phyloP scores from a whole-genome alignment of 768 basidiomycete species.

The Suillus variegatus region DNA sequence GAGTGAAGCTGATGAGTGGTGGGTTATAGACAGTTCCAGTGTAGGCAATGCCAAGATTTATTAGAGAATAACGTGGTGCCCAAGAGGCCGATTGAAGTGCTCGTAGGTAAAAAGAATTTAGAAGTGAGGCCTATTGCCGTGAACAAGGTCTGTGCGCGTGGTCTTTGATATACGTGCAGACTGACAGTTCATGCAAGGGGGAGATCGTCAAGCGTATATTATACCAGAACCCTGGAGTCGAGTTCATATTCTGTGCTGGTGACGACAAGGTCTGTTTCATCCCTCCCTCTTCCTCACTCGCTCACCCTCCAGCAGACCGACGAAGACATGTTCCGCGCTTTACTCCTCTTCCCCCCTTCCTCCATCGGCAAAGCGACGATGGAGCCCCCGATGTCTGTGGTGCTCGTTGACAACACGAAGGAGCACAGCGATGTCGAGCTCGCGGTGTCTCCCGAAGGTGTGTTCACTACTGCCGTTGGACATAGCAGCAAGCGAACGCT shows the following conservation, averaged over 20 bases:
- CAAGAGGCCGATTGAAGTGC: slow-evolving; percentile 94
- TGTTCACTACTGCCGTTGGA: slow-evolving; percentile 95
- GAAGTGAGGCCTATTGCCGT: slow-evolving; percentile 95
- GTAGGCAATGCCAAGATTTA: slow-evolving; percentile 94
- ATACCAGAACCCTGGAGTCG: slow-evolving; percentile 90
- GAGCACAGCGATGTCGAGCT: slow-evolving; percentile 52
- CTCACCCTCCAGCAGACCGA: slow-evolving; percentile 61
- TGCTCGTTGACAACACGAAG: slow-evolving; percentile 29
- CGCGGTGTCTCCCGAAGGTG: slow-evolving; percentile 60
- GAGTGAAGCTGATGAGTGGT: slow-evolving; percentile 9
- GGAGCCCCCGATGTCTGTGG: slow-evolving; percentile 57
- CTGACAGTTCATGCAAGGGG: slow-evolving; percentile 45
- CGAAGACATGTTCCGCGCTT: slow-evolving; percentile 98
- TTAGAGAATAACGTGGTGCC: slow-evolving; percentile 93
- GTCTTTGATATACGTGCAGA: not conserved
- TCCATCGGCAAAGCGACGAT: slow-evolving; percentile 43
- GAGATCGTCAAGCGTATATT: slow-evolving; percentile 96
- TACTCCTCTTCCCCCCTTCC: slow-evolving; percentile 58
- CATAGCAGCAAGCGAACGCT: slow-evolving; percentile 87
- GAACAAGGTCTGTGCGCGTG: slow-evolving; percentile 64
- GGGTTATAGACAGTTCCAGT: slow-evolving; percentile 75
- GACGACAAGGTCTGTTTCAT: slow-evolving; percentile 80
- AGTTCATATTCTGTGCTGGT: slow-evolving; percentile 97
- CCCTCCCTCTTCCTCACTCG: not conserved
- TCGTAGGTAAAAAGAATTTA: slow-evolving; percentile 98